These are phyloP conservation scores for Phyllachora maydis DNA, from an alignment of 2,329 filamentous ascomycete genomes.

Conservation along the genomic window DNA sequence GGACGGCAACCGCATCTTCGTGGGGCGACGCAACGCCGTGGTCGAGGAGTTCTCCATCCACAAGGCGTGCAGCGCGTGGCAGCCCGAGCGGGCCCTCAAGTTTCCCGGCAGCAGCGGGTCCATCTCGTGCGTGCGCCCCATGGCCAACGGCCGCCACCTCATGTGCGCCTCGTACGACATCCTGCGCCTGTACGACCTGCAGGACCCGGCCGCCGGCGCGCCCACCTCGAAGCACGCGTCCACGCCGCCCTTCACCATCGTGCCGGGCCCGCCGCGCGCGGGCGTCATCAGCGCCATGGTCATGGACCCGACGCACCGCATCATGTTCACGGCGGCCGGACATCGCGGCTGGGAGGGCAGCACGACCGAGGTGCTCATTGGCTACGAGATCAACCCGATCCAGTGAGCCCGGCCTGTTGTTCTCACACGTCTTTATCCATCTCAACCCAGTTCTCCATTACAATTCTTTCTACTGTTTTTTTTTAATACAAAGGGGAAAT, in stretches of 20 bases:
- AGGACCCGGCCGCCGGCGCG: constrained; percentile 40
- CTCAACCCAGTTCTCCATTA: too few species aligned
- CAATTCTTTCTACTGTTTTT: too few species aligned
- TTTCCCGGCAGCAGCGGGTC: constrained; percentile 80
- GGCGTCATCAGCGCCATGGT: constrained; percentile 77
- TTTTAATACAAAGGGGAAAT: too few species aligned
- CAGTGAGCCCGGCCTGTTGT: constrained; percentile 5
- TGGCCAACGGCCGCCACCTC: constrained; percentile 83
- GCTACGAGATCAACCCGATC: constrained; percentile 90
- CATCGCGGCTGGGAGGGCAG: constrained; percentile 90
- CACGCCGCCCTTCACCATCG: constrained; percentile 83
- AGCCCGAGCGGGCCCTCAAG: constrained; percentile 59
- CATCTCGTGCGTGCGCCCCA: constrained; percentile 70
- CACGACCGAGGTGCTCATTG: constrained; percentile 74
- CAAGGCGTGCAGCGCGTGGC: constrained; percentile 44
- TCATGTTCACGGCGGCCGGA: constrained; percentile 81
- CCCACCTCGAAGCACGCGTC: constrained; percentile 52
- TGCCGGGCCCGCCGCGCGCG: constrained; percentile 66
- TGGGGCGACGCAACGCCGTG: constrained; percentile 71
- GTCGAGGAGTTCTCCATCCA: constrained; percentile 90
- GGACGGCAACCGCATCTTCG: constrained; percentile 89
- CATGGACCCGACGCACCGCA: constrained; percentile 70
- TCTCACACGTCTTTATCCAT: too few species aligned
- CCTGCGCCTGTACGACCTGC: constrained; percentile 75
- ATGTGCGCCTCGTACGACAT: constrained; percentile 92